Evolutionary conservation across 768 basidiomycete species (phyloP), one percentile per base, ranked within the genome.

Genomic region (Brasilioporus rufonigricans): DNA sequence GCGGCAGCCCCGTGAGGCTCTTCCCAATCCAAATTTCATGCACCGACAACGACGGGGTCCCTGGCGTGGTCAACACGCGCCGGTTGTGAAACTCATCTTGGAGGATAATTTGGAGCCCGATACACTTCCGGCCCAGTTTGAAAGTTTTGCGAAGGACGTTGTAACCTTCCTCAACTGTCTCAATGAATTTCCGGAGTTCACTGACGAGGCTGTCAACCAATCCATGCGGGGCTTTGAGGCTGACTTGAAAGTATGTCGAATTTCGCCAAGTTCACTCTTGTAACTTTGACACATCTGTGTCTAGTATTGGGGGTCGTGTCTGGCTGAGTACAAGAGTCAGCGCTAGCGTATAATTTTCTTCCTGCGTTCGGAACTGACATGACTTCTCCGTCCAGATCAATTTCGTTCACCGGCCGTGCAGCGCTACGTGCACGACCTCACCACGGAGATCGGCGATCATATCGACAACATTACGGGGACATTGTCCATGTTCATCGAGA

Each of bases 131-230:
- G 47, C 62, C 16, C 78, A 82, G 64, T 67, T 82, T 35, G 71
- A 73, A 52, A 69, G 68, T 13, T 75, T 83, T 46, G 78, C 80
- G 3, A 68, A 63, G 47, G 82, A 82, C 38, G 74, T 83, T 1
- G 75, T 73, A n/a, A 78, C 77, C 0, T 82, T 82, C 52, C 64
- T 83, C 35, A 75, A 79, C 19, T 79, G 79, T 55, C 66, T 82
- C 47, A 81, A 82, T 40, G 81, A 82, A 47, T 82, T 82, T 41
- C 80, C 81, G 1, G 80, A 82, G 62, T 82, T 80, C 48, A 77
- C 72, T 14, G 79, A 82, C 29, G 80, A 82, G 48, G 75, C 74
- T 0, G 74, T 82, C 39, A 80, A 82, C 53, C 68, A 75, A 23
- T 78, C 79, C 41, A 78, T 82, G 62, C 58, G 74, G 27, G 71